Evolutionary conservation across 1,284 basidiomycete genomes (phyloP), one percentile per base, ranked within the genome.

Genomic region (Puccinia coronata): DNA sequence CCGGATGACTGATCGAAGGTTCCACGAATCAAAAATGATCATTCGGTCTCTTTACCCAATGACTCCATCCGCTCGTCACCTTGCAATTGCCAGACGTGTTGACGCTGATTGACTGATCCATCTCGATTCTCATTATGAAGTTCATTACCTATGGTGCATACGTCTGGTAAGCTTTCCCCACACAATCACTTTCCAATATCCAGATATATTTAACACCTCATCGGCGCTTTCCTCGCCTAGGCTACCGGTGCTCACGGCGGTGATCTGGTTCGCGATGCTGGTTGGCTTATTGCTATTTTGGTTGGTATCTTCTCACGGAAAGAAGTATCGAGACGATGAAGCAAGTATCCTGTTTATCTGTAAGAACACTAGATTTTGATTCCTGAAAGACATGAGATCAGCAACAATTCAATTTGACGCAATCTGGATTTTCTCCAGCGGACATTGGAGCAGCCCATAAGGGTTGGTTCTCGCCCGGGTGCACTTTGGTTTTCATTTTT

Each of bases 91-190:
- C 4, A 31, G 34, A 31, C 59, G 18, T 23, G 12, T 39, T 63
- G 20, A 39, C 2, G 31, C 34, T 63, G 59, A 63, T 63, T 39
- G 20, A 63, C 31, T 23, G 59, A 63, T 63, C 5, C 59, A 63
- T 39, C 59, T 23, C 59, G 59, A 39, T 39, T 63, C 12, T 3
- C 25, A 69, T 49, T 28, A 76, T 76, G 74, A 76, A 65, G 74
- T 76, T 76, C 47, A 49, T 76, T 59, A 63, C 74, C 6, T 76
- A 76, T 63, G 74, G 74, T 34, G 74, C 74, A 14, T 76, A 76
- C 61, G 74, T 76, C 4, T 76, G 74, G 74, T 76, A 76, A 36
- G 57, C 34, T 47, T 25, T 73, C n/a, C 36, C 9, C 25, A 25
- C 49, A 34, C 20, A 39, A 51, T 25, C 20, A 25, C 43, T 76